phyloP scores from a whole-genome alignment of 1,139 yeast species.

The Diutina ranongensis region DNA sequence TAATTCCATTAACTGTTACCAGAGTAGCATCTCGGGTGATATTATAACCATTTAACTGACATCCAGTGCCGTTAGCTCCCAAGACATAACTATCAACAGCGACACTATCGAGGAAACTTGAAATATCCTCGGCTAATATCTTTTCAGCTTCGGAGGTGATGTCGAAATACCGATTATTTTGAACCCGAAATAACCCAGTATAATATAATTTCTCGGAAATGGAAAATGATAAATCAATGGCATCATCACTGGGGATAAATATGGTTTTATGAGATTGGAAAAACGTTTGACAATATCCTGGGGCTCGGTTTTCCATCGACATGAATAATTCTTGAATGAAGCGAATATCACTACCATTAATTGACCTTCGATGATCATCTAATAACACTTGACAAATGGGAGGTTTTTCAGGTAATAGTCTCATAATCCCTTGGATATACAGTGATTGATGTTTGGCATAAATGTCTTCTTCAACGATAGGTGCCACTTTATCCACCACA shows the following conservation, averaged over 20 bases:
- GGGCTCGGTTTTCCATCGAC: slow-evolving; percentile 13
- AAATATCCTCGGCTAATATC: neutral
- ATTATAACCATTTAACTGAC: neutral
- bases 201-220: slow-evolving; percentile 21
- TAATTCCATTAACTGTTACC: neutral
- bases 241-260: slow-evolving; percentile 25
- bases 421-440: slow-evolving; percentile 61
- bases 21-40: neutral
- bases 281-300: slow-evolving; percentile 19
- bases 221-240: slow-evolving; percentile 17
- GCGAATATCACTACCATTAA: slow-evolving; percentile 16
- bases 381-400: slow-evolving; percentile 29
- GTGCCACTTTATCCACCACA: slow-evolving; percentile 37
- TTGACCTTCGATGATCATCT: slow-evolving; percentile 7
- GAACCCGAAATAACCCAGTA: slow-evolving; percentile 17
- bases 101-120: neutral
- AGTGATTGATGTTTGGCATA: slow-evolving; percentile 61
- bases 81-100: neutral
- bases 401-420: slow-evolving; percentile 33
- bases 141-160: neutral
- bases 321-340: slow-evolving; percentile 20
- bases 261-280: slow-evolving; percentile 19
- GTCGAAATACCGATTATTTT: slow-evolving; percentile 7
- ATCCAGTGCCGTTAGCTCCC: neutral
- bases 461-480: slow-evolving; percentile 51